Evolutionary conservation across 371 early-diverging fungal genomes (phyloP), one percentile per base, ranked within the genome.

Genomic region (Coemansia sp.): DNA sequence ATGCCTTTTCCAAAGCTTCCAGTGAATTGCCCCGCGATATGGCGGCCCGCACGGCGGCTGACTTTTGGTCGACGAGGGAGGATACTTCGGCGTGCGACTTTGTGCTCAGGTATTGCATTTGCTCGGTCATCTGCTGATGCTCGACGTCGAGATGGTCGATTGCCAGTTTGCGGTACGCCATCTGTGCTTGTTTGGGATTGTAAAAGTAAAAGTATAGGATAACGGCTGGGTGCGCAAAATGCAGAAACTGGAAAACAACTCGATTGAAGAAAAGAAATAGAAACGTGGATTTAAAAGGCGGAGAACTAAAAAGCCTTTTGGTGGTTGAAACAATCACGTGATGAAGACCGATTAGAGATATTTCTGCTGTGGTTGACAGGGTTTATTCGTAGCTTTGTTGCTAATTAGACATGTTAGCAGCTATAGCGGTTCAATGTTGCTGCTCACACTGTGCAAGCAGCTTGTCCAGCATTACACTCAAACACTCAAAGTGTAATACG

Each of bases 71-170:
- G 23, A 86, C 85, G 32, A 78, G 64, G n/a, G 82, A 82, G 15
- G 74, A 82, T 3, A 85, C 83, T 63, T 93, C 86, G 1, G 85
- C 83, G 55, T 82, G 70, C 19, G 69, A 51, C 32, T 65, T 61
- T 66, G 82, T 71, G 66, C 83, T 68, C 24, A 78, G 53, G 61
- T 76, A 76, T 62, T 83, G 81, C 71, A 82, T 65, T 46, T 71
- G 73, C 63, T 82, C 79, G 7, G 82, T 68, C 32, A 74, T 62
- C 62, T 86, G 81, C 55, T 85, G 85, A 69, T 92, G 91, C 73
- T 93, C 93, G 73, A 54, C 67, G 40, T 92, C 93, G 66, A 87
- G 83, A 36, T 88, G 84, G 79, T 94, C 94, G 69, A 94, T 87
- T 75, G 91, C 90, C 58, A 91, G 85, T 67, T 86, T 90, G 69